These are phyloP conservation scores for Metschnikowia dekortorum DNA, from an alignment of 805 yeast genomes.

Conservation along the genomic window DNA sequence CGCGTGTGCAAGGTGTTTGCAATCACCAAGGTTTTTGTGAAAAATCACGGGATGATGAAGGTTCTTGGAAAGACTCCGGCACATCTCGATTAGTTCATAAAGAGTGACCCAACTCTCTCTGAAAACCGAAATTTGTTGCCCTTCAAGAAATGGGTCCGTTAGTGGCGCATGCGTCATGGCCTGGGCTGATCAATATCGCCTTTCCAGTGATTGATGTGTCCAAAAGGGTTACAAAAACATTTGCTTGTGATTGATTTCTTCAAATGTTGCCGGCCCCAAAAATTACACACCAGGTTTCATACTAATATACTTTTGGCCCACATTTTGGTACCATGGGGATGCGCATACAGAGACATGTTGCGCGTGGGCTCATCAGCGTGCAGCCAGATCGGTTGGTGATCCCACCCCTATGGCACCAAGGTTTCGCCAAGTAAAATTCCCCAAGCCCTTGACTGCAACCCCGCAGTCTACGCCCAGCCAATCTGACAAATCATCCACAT, in stretches of 20 bases:
- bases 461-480: neutral
- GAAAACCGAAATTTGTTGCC: too few species aligned
- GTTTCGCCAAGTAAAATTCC: neutral
- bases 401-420: neutral
- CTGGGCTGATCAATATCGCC: neutral
- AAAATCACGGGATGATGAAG: too few species aligned
- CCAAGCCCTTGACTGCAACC: neutral
- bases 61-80: too few species aligned
- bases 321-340: neutral
- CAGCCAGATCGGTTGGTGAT: neutral
- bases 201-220: neutral
- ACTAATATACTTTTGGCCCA: too few species aligned
- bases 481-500: conserved; percentile 13
- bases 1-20: too few species aligned
- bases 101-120: too few species aligned
- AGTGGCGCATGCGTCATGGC: neutral
- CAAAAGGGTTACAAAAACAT: neutral
- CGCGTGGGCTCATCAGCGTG: neutral
- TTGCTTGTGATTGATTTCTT: too few species aligned
- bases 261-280: neutral
- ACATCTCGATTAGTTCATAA: too few species aligned
- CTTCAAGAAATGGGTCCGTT: neutral
- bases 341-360: neutral
- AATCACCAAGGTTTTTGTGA: too few species aligned
- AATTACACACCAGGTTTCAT: too few species aligned